phyloP scores from a whole-genome alignment of 371 early-diverging fungal species.

The Zancudomyces culisetae region DNA sequence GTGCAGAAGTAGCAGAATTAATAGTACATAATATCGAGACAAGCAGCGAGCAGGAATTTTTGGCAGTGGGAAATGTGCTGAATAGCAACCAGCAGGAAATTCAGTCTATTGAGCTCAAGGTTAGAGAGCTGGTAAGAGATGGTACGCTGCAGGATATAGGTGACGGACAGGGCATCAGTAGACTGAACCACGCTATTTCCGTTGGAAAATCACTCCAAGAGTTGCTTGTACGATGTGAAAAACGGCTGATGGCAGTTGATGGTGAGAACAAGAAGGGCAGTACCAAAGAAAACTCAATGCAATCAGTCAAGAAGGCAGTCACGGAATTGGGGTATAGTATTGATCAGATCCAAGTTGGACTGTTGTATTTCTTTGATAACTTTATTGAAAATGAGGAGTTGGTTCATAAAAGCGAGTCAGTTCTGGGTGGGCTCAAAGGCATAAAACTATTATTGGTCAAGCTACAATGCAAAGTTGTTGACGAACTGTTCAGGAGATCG shows the following conservation, averaged over 20 bases:
- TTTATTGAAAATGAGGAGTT: too few species aligned
- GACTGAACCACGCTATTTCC: too few species aligned
- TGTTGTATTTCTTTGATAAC: not conserved
- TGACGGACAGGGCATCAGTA: not conserved
- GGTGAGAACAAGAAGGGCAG: not conserved
- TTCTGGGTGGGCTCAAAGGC: not conserved
- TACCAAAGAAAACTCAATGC: not conserved
- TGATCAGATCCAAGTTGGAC: not conserved
- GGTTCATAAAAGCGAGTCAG: not conserved
- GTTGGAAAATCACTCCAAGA: not conserved
- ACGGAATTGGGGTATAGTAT: not conserved
- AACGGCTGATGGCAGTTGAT: not conserved
- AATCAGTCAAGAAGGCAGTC: not conserved
- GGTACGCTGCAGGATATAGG: not conserved
- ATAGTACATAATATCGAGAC: not conserved
- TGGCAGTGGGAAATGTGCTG: not conserved
- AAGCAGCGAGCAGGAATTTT: not conserved
- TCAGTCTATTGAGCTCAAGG: not conserved
- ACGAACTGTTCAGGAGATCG: too few species aligned
- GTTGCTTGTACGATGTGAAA: not conserved
- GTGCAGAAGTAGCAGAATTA: constrained; percentile 18
- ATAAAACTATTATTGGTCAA: constrained; percentile 2
- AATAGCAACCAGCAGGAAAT: not conserved
- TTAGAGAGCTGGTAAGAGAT: not conserved
- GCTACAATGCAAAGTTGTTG: not conserved